Evolutionary conservation across 305 asterid species (phyloP), one percentile per base, ranked within the genome.

Genomic region (Withania somnifera): DNA sequence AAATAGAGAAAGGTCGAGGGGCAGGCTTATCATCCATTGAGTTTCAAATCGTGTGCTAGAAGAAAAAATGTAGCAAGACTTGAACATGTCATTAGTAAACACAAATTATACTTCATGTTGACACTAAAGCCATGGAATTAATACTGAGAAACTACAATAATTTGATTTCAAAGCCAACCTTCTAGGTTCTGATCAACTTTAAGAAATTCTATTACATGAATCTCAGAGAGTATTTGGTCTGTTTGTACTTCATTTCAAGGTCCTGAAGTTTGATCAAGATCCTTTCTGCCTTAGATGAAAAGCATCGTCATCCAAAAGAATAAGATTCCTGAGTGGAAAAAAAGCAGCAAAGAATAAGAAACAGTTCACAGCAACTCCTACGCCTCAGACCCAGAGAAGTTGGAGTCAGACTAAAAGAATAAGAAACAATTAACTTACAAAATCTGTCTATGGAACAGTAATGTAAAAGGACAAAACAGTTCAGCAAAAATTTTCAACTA

Each of bases 301-400:
- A 84, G 66, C 58, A 85, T 64, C 53, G 84, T 58, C 77, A 84
- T 64, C 92, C 89, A 88, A 40, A 87, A 28, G 14, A 90, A 80
- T 80, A 90, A 66, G 20, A 90, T 69, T 45, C 94, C 97, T 89
- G 51, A n/a, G 89, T 42, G 82, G 85, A 15, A 19, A 57, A 68
- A n/a, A 64, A 4, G n/a, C 5, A 26, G 19, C 19, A 58, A 30
- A 53, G 20, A 45, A 24, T n/a, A 58, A 34, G 20, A 30, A 68
- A 80, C 24, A 32, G 38, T 10, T 71, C 56, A 26, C 45, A 32
- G 3, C 15, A 11, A 19, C n/a, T 7, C 6, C 13, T 0, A 64
- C 24, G 26, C 0, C 47, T 53, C 57, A 69, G 28, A 24, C n/a
- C 6, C 2, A 47, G 69, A 38, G 5, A 68, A 79, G 20, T 50